Evolutionary conservation across 1,139 yeast genomes (phyloP), one percentile per base, ranked within the genome.

Genomic region (Diutina scorzettiae): DNA sequence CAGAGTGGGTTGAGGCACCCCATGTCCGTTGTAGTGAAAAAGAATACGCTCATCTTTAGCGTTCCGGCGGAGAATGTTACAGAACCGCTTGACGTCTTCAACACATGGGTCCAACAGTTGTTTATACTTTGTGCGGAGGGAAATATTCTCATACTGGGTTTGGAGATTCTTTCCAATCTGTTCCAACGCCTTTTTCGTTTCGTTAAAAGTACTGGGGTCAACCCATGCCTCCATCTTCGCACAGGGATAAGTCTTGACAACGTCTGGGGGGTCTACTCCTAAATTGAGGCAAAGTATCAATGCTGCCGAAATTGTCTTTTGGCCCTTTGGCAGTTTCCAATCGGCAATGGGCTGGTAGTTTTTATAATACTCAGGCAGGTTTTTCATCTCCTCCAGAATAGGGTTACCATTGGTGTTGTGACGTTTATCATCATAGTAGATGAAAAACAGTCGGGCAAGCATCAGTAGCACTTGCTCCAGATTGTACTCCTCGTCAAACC

Each of bases 231-330:
- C 98, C 37, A 81, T 63, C 52, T 83, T 80, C 1, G 98, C 96
- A 55, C 95, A 85, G 1, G 96, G 97, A 48, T 84, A 89, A 0
- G 97, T 87, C 58, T 87, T 86, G 61, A 85, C 78, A 30, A 89
- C 78, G 59, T 93, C 98, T 1, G 99, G 98, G 3, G 99, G 98
- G 51, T 91, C 97, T 2, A 91, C 96, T 4, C 98, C 97, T 41
- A 91, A 64, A 55, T 93, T 91, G 37, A 91, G 66, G 57, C 99
- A 91, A 41, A 91, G 63, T 43, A 91, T 89, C 24, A 91, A 66
- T 12, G 95, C 96, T 0, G 97, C 98, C 46, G 85, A 79, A n/a
- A 89, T 87, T 1, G 99, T 93, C 56, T 89, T 82, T 55, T 84
- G 95, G 52, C 87, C 96, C 49, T 81, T 78, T 72, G 86, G 83